Evolutionary conservation across 2,329 filamentous ascomycete genomes (phyloP).

Genomic region (Talaromyces atroroseus): DNA sequence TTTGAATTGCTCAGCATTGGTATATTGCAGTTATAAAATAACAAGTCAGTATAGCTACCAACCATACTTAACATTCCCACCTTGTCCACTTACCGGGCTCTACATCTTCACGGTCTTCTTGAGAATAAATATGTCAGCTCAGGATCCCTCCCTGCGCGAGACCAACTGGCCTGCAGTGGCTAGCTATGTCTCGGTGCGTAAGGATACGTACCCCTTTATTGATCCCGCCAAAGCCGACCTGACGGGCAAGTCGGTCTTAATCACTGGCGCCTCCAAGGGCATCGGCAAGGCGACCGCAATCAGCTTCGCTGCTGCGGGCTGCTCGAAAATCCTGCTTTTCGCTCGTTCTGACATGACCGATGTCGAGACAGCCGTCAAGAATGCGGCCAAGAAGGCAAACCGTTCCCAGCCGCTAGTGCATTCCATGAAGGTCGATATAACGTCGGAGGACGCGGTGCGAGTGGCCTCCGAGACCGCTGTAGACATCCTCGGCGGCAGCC

Average conservation of each 20-base stretch:
- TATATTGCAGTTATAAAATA: neutral
- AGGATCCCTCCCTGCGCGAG: neutral
- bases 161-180: neutral
- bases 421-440: constrained; percentile 39
- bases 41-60: neutral
- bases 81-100: neutral
- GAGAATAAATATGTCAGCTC: neutral
- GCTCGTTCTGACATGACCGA: constrained; percentile 44
- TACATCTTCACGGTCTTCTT: neutral
- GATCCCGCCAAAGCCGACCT: constrained; percentile 37
- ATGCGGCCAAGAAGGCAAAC: constrained; percentile 32
- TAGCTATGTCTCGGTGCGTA: neutral
- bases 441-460: constrained; percentile 29
- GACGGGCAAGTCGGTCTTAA: constrained; percentile 40
- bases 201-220: constrained; percentile 50
- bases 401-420: constrained; percentile 38
- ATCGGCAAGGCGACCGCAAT: constrained; percentile 49
- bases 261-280: constrained; percentile 51
- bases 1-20: neutral
- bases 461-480: constrained; percentile 18
- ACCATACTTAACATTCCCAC: neutral
- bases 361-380: constrained; percentile 28
- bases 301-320: constrained; percentile 51
- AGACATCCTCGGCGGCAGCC: neutral
- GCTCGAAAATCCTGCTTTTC: constrained; percentile 46